Evolutionary conservation across 306 rosid genomes (phyloP).

Genomic region (Cajanus cajan): DNA sequence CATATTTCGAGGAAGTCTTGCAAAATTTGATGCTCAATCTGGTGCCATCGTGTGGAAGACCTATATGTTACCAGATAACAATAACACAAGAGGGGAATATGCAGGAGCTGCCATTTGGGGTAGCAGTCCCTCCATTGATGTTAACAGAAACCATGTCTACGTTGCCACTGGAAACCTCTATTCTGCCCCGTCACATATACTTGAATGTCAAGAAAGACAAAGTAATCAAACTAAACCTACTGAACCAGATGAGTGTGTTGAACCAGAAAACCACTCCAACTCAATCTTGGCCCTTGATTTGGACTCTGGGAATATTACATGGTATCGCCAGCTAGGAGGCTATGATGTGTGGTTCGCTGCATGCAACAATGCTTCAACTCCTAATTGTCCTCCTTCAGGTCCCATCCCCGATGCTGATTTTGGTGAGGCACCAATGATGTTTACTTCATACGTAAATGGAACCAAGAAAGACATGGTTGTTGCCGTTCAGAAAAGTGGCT

Average conservation of each 20-base stretch:
- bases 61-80: constrained; percentile 56
- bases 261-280: constrained; percentile 55
- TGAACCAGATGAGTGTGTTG: constrained; percentile 49
- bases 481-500: constrained; percentile 73
- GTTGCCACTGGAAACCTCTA: constrained; percentile 71
- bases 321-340: constrained; percentile 69
- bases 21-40: constrained; percentile 33
- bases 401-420: constrained; percentile 64
- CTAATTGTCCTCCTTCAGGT: constrained; percentile 54
- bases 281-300: constrained; percentile 69
- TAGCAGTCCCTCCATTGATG: constrained; percentile 73
- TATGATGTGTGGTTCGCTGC: constrained; percentile 68
- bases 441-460: constrained; percentile 37
- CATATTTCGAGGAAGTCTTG: constrained; percentile 56
- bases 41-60: constrained; percentile 61
- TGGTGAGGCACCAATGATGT: constrained; percentile 66
- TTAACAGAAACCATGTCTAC: constrained; percentile 40
- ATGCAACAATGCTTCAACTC: constrained; percentile 39
- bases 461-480: constrained; percentile 46
- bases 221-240: constrained; percentile 45
- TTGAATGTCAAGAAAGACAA: constrained; percentile 50
- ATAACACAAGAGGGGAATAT: constrained; percentile 32
- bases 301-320: constrained; percentile 47
- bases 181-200: constrained; percentile 43
- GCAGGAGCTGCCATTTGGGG: constrained; percentile 77